These are phyloP conservation scores for Porcisia deanei DNA, from an alignment of 208 protist genomes.

Conservation along the genomic window DNA sequence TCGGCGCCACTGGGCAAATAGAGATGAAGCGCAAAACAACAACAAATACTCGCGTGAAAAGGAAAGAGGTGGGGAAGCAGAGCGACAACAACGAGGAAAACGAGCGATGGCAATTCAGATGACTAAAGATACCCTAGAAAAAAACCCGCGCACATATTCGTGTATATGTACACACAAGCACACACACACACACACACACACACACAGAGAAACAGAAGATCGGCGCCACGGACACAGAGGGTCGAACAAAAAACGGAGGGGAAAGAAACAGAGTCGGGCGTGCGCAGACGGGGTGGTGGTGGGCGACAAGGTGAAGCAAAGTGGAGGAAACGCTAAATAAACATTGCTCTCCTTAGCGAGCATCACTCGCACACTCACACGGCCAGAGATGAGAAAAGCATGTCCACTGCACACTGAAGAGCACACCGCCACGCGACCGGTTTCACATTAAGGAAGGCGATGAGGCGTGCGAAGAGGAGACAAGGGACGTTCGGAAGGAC, in stretches of 20 bases:
- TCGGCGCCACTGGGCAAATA: background rate
- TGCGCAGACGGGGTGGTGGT: background rate
- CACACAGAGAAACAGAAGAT: background rate
- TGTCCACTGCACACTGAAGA: too few relatives aligned
- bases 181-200: conserved; percentile 2
- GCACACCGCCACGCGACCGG: too few relatives aligned
- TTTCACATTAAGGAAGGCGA: too few relatives aligned
- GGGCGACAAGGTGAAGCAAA: too few relatives aligned
- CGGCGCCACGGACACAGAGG: background rate
- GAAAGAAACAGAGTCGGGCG: background rate
- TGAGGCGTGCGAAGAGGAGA: too few relatives aligned
- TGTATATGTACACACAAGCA: background rate
- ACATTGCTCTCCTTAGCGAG: background rate
- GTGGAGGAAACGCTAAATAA: too few relatives aligned
- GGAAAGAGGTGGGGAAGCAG: background rate
- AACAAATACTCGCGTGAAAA: background rate
- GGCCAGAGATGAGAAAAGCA: background rate
- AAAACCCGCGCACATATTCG: background rate
- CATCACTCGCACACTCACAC: background rate
- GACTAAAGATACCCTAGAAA: background rate
- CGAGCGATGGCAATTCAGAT: background rate
- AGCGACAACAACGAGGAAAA: background rate
- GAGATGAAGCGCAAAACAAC: background rate
- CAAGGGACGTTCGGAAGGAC: too few relatives aligned
- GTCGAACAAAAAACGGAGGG: background rate